Evolutionary conservation across 768 basidiomycete genomes (phyloP).

Genomic region (Suillus decipiens): DNA sequence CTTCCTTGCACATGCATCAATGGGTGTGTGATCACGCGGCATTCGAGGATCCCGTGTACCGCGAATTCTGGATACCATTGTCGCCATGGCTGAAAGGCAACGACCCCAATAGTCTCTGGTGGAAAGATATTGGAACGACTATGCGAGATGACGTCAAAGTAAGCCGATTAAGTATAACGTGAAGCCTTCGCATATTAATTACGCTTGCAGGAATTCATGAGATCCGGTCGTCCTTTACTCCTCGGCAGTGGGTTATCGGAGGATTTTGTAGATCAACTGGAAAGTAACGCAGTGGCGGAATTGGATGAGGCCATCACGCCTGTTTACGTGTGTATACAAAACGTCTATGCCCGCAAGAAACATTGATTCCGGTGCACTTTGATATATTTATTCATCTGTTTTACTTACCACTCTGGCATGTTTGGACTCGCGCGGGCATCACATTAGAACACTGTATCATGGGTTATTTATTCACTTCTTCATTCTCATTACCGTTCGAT

Average conservation of each 20-base stretch:
- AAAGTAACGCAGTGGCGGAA: slow-evolving; percentile 53
- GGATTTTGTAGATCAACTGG: slow-evolving; percentile 52
- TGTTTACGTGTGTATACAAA: slow-evolving; percentile 57
- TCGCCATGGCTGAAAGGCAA: slow-evolving; percentile 46
- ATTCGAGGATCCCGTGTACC: slow-evolving; percentile 60
- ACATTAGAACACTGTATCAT: slow-evolving; percentile 24
- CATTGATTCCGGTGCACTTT: slow-evolving; percentile 19
- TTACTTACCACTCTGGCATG: slow-evolving; percentile 1
- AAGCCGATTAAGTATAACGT: slow-evolving; percentile 13
- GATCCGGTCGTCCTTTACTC: slow-evolving; percentile 66
- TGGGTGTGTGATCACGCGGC: slow-evolving; percentile 57
- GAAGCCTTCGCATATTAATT: slow-evolving; percentile 1
- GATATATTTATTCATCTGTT: slow-evolving; percentile 8
- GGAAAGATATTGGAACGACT: slow-evolving; percentile 43
- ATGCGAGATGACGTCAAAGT: slow-evolving; percentile 67
- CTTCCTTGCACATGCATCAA: slow-evolving; percentile 52
- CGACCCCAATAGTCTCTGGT: slow-evolving; percentile 29
- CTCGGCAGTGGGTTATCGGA: slow-evolving; percentile 62
- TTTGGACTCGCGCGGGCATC: slow-evolving; percentile 17
- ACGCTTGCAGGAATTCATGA: slow-evolving; percentile 56
- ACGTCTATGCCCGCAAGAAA: slow-evolving; percentile 53
- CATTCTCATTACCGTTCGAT: slow-evolving; percentile 11
- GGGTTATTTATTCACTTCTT: slow-evolving; percentile 17
- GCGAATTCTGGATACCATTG: slow-evolving; percentile 64
- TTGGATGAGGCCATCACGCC: slow-evolving; percentile 46